These are phyloP conservation scores for Cladosporium sp. DNA, from an alignment of 2,329 filamentous ascomycete genomes.

Conservation along the genomic window DNA sequence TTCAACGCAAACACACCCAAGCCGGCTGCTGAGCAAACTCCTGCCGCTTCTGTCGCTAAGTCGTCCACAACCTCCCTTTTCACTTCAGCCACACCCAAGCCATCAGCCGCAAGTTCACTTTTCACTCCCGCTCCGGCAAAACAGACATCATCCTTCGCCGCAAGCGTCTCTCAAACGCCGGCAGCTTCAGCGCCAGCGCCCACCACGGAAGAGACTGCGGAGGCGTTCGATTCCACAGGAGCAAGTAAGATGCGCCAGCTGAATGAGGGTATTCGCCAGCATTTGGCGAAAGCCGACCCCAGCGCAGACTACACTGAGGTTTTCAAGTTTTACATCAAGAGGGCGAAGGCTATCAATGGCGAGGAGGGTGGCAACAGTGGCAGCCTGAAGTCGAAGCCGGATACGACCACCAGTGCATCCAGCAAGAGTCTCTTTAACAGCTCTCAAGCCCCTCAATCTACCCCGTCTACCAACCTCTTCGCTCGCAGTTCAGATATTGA, in stretches of 20 bases:
- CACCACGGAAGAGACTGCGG: background rate
- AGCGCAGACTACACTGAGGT: conserved; percentile 26
- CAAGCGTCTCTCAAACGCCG: background rate
- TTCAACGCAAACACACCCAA: background rate
- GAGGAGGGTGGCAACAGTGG: background rate
- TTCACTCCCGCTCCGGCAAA: conserved; percentile 2
- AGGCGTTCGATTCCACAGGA: too few relatives aligned
- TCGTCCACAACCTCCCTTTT: conserved; percentile 6
- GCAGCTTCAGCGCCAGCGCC: conserved; percentile 1
- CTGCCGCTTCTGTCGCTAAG: background rate
- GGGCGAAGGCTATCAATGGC: conserved; percentile 22
- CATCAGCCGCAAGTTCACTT: conserved; percentile 13
- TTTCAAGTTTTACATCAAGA: conserved; percentile 24
- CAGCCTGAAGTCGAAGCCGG: background rate
- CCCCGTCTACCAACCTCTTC: background rate
- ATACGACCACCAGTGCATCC: background rate
- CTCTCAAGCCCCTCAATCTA: background rate
- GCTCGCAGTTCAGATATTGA: background rate
- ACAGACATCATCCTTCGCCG: background rate
- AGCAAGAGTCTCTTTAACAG: conserved; percentile 1
- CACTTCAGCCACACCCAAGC: conserved; percentile 2
- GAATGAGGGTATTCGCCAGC: conserved; percentile 25
- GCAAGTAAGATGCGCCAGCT: conserved; percentile 14
- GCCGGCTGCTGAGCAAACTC: too few relatives aligned
- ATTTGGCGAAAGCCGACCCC: conserved; percentile 22